Evolutionary conservation across 164 flowering plant species (phyloP), one percentile per base, ranked within the genome.

Genomic region (Santalum album): DNA sequence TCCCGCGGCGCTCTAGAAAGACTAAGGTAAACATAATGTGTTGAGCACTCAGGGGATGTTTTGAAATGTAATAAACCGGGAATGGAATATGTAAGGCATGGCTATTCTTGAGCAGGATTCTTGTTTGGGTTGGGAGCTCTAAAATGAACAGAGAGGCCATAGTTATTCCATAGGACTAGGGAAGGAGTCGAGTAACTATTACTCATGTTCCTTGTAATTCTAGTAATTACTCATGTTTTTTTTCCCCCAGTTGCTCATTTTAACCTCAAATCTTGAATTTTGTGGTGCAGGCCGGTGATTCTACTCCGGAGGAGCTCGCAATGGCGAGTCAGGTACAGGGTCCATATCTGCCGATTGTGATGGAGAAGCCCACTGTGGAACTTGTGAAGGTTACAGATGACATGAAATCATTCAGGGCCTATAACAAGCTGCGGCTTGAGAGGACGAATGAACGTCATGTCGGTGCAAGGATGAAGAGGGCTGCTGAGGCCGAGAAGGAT

Each of bases 1-100:
- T 87, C 82, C 92, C 92, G 60, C 79, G 96, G 55, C 78, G 78
- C n/a, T 71, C 80, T 1, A 66, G 79, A 54, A 81, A 80, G 38
- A 54, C 73, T 65, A 87, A 87, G 92, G 95, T 87, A 70, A 57
- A 29, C 2, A 15, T 36, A 36, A 36, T 12, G 12, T 36, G 15
- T 36, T 15, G 12, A 9, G 12, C 12, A 2, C 2, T 36, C 2
- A 12, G 6, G 12, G 40, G 12, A 1, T 36, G 15, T 9, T 12
- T 6, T 36, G 16, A 5, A 36, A 6, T 36, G 12, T 36, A 5
- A 32, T 32, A 11, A 32, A 32, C 35, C 35, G 11, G 5, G 11
- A 11, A 32, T 32, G 11, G 5, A 32, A 5, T 32, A 5, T 32
- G 5, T 5, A 32, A 32, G 35, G 11, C 11, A 11, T 32, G 11